Conservation (phyloP, 495 filamentous ascomycete genomes). For the Penicillium bialowiezense region DNA sequence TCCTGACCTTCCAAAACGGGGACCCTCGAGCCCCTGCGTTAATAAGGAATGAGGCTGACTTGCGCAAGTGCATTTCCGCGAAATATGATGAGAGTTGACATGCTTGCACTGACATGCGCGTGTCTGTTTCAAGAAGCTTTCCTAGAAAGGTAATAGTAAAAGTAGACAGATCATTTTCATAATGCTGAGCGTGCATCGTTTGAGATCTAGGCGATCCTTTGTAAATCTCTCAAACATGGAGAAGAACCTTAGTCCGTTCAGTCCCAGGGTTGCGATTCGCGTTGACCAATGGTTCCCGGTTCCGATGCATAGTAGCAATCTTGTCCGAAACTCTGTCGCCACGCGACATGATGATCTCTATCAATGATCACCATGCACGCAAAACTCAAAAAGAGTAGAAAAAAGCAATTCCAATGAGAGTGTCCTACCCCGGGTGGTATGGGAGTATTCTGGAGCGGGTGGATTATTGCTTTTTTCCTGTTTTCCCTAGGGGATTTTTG, state of each 20-base stretch:
- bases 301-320: not conserved
- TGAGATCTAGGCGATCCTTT: not conserved
- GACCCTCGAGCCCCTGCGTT: too few species aligned
- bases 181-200: not conserved
- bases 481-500: too few species aligned
- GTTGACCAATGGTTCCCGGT: not conserved
- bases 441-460: not conserved
- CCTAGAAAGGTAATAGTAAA: not conserved
- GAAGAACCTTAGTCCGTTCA: not conserved
- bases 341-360: slow-evolving; percentile 1
- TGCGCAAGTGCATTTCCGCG: not conserved
- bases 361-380: not conserved
- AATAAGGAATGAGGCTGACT: too few species aligned
- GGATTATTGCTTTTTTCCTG: not conserved
- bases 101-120: not conserved
- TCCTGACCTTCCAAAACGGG: not conserved
- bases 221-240: not conserved
- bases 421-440: not conserved
- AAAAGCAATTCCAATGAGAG: not conserved
- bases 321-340: not conserved
- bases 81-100: too few species aligned
- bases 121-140: not conserved
- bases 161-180: not conserved
- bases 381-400: not conserved
- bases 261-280: not conserved